Evolutionary conservation across 768 basidiomycete genomes (phyloP), one percentile per base, ranked within the genome.

Genomic region (Suillus decipiens): DNA sequence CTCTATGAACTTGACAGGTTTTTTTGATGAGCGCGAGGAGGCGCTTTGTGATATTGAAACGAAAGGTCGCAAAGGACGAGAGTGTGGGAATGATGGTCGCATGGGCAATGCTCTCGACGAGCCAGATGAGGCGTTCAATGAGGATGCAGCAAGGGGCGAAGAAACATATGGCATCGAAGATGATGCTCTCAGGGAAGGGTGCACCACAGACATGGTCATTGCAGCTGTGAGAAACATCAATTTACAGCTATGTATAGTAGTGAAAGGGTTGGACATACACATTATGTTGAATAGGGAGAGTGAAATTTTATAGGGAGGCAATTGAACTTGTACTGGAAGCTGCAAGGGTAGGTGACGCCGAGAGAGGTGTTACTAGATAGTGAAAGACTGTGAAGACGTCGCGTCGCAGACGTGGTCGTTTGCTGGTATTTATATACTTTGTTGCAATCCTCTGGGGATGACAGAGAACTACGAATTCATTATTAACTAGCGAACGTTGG

Each of bases 51-150:
- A 73, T 66, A 92, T 81, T 58, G 87, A 83, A 17, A 89, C 81
- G 74, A 94, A 94, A 36, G 93, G 93, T 33, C 93, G 85, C 28
- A 93, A 81, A 1, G 89, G 86, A 59, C 89, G 89, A 41, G 92
- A 94, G 1, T 83, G 76, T 6, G 88, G 84, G 72, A 95, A 93
- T 50, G 82, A 74, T 57, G 74, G 78, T 55, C 82, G 82, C 67
- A 79, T 78, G 48, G 85, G 77, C 3, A 70, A 28, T 55, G 73
- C 66, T 59, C 74, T 69, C 22, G 73, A 73, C 28, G 63, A 75
- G 61, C 71, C 79, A 73, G 69, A 69, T 72, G 64, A 68, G 47
- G 68, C 55, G 57, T 71, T 68, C 61, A 74, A 73, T 59, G 78
- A 66, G 10, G 81, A 67, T 64, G 73, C 78, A 63, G 88, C 87